Conservation (phyloP, 257 asterid genomes). For the Datura wrightii region DNA sequence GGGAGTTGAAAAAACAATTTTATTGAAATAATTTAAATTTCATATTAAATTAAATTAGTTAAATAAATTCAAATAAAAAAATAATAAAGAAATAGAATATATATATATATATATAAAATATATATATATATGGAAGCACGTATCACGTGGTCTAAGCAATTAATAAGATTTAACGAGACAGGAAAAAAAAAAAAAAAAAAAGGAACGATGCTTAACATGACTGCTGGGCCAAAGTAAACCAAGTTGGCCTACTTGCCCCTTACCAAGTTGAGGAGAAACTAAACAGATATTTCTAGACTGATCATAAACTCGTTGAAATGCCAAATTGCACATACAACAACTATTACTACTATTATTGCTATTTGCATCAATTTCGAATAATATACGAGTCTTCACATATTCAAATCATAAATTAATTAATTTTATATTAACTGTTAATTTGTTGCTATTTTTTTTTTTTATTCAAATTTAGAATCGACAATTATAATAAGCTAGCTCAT, state of each 20-base stretch:
- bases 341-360: background rate
- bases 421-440: background rate
- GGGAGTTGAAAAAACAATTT: no score
- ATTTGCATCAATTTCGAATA: no score
- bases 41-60: no score
- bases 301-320: background rate
- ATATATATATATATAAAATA: no score
- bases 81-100: background rate
- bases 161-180: background rate
- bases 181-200: background rate
- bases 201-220: background rate
- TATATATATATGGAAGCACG: background rate
- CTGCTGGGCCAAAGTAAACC: background rate
- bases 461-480: background rate
- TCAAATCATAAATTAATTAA: background rate
- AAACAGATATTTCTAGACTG: no score
- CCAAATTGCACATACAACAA: background rate
- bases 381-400: no score
- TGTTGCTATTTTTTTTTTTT: background rate
- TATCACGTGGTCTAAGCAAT: background rate
- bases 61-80: no score
- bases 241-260: slow-evolving; percentile 2
- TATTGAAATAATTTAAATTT: no score
- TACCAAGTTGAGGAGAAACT: background rate
- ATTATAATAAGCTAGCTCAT: background rate